Percentiles rank a stretch among this genome's conserved stretches.
These are phyloP conservation scores for Podospora appendiculata DNA, from an alignment of 495 filamentous ascomycete genomes.

Conservation along the genomic window DNA sequence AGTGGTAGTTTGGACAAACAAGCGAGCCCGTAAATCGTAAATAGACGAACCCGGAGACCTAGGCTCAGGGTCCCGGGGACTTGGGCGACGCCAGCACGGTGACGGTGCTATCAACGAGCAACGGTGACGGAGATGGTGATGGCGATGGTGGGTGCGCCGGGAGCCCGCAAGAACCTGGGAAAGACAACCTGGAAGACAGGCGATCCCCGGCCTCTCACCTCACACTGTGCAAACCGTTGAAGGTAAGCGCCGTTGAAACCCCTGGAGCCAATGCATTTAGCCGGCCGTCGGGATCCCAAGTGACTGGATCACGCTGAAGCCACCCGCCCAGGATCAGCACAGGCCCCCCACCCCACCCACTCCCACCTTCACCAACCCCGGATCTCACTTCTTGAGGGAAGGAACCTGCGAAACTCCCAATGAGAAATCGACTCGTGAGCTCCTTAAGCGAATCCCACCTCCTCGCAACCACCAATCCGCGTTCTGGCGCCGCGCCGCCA, in stretches of 20 bases:
- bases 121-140: too few species aligned
- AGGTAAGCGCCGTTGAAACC: constrained; percentile 10
- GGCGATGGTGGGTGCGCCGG: too few species aligned
- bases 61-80: too few species aligned
- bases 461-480: not conserved
- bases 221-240: constrained; percentile 1
- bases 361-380: not conserved
- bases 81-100: too few species aligned
- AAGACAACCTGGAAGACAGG: too few species aligned
- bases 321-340: constrained; percentile 28
- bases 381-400: constrained; percentile 1
- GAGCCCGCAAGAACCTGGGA: too few species aligned
- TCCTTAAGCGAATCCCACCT: constrained; percentile 11
- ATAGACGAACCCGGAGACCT: too few species aligned
- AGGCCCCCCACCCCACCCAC: constrained; percentile 4
- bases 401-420: not conserved
- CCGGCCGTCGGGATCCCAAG: constrained; percentile 26
- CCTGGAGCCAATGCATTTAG: constrained; percentile 22
- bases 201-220: not conserved
- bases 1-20: too few species aligned
- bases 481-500: too few species aligned
- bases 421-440: not conserved
- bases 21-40: too few species aligned
- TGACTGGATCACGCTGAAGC: constrained; percentile 25
- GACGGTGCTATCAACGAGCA: too few species aligned